A percentile compares a stretch with the other conserved stretches of the same genome.
phyloP scores from a whole-genome alignment of 1,284 basidiomycete species.

The Coniferiporia sulphurascens region DNA sequence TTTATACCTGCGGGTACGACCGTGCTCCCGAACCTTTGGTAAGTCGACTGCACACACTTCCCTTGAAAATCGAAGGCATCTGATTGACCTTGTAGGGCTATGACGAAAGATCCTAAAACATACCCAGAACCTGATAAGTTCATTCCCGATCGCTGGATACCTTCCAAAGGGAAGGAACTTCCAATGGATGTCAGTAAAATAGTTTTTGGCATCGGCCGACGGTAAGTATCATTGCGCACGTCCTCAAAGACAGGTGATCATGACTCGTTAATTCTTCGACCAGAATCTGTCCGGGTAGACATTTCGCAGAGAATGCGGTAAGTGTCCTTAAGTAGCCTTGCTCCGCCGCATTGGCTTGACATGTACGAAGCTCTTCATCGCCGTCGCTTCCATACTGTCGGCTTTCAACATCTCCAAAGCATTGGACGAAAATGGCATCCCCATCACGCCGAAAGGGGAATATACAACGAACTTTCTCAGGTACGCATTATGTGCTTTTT shows the following conservation, averaged over 20 bases:
- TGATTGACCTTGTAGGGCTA: conserved; percentile 19
- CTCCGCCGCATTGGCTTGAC: not conserved
- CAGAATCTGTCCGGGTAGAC: conserved; percentile 21
- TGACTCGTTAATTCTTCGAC: conserved; percentile 1
- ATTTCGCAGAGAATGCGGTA: conserved; percentile 16
- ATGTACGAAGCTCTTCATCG: conserved; percentile 7
- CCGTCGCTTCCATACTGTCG: conserved; percentile 10
- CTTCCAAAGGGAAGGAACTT: not conserved
- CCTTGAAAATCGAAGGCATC: not conserved
- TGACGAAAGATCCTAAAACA: conserved; percentile 21
- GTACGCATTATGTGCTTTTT: too few species aligned
- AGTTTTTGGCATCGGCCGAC: conserved; percentile 13
- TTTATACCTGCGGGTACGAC: conserved; percentile 21
- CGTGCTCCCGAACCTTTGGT: conserved; percentile 22
- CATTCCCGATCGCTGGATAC: conserved; percentile 24
- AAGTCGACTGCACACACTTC: not conserved
- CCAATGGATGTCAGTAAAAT: conserved; percentile 5
- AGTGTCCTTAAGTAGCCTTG: not conserved
- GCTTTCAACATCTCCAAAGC: conserved; percentile 11
- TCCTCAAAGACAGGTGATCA: not conserved
- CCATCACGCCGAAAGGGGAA: conserved; percentile 2
- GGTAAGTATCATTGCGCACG: conserved; percentile 7
- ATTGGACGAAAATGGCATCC: conserved; percentile 7
- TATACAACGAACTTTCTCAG: conserved; percentile 6
- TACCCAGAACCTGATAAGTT: conserved; percentile 25